Conservation (phyloP, 768 basidiomycete species). For the Termitomyces sp. region DNA sequence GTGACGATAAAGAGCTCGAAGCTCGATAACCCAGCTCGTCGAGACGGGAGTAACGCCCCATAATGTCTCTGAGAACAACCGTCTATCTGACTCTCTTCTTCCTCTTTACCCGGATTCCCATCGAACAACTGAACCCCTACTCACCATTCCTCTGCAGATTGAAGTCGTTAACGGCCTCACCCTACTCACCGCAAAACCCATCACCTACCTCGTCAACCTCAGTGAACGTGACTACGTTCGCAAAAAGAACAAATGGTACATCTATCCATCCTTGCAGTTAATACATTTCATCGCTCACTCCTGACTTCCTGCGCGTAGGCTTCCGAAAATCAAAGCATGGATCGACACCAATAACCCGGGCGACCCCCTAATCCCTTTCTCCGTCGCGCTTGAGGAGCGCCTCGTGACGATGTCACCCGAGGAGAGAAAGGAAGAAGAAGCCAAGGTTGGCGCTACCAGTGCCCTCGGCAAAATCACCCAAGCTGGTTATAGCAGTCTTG, state of each 20-base stretch:
- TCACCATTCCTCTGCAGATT: conserved; percentile 44
- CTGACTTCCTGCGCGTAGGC: conserved; percentile 33
- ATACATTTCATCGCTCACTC: not conserved
- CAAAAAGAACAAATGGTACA: conserved; percentile 98
- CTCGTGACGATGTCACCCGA: conserved; percentile 57
- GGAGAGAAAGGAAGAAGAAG: conserved; percentile 74
- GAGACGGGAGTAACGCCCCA: conserved; percentile 83
- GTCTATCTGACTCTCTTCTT: conserved; percentile 26
- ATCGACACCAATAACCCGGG: conserved; percentile 96
- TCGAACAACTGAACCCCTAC: conserved; percentile 3
- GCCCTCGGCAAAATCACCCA: conserved; percentile 92
- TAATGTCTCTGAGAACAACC: conserved; percentile 53
- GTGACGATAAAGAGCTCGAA: conserved; percentile 68
- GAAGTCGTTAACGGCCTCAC: conserved; percentile 86
- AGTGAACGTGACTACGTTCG: conserved; percentile 91
- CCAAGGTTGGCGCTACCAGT: conserved; percentile 65
- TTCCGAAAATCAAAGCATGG: conserved; percentile 97
- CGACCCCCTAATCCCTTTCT: conserved; percentile 94
- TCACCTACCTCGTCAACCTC: conserved; percentile 96
- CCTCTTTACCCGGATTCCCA: not conserved
- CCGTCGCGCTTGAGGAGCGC: conserved; percentile 92
- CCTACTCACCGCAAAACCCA: conserved; percentile 93
- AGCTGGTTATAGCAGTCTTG: conserved; percentile 83
- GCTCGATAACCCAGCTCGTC: conserved; percentile 90
- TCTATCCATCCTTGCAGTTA: not conserved